These are phyloP conservation scores for Rhodotorula sp. DNA, from an alignment of 1,284 basidiomycete species.

Conservation along the genomic window DNA sequence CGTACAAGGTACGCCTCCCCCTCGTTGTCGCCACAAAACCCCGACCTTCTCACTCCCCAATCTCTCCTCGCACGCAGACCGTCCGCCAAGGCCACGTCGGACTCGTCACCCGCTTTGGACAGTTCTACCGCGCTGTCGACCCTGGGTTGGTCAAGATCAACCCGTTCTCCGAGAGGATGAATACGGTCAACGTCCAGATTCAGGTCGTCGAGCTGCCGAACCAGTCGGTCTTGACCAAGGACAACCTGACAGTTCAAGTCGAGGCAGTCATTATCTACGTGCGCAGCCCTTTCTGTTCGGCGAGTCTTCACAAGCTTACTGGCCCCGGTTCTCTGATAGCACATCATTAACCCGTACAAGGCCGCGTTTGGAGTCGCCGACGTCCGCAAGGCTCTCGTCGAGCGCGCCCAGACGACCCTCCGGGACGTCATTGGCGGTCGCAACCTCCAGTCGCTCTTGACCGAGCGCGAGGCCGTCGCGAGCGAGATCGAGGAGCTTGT, in stretches of 20 bases:
- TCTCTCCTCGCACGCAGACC: neutral
- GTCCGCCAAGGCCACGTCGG: constrained; percentile 72
- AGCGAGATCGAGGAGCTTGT: constrained; percentile 95
- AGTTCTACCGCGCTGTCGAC: constrained; percentile 57
- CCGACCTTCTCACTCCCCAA: neutral
- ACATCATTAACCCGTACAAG: constrained; percentile 65
- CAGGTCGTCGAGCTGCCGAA: constrained; percentile 52
- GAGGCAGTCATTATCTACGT: constrained; percentile 84
- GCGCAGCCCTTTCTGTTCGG: too few relatives aligned
- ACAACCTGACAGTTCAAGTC: constrained; percentile 84
- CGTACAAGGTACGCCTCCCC: constrained; percentile 48
- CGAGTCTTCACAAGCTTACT: too few relatives aligned
- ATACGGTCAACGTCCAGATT: constrained; percentile 85
- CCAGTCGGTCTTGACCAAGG: constrained; percentile 55
- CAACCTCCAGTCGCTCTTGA: constrained; percentile 54
- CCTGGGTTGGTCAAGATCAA: constrained; percentile 70
- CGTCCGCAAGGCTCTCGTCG: constrained; percentile 78
- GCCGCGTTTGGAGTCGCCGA: constrained; percentile 90
- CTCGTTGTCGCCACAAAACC: neutral
- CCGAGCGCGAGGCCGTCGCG: constrained; percentile 91
- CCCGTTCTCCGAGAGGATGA: constrained; percentile 81
- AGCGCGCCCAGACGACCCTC: constrained; percentile 92
- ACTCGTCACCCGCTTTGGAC: constrained; percentile 60
- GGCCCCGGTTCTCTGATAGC: too few relatives aligned
- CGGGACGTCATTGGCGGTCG: constrained; percentile 74